Conservation (phyloP, 352 stramenopile species). For the Phytophthora tentaculata region DNA sequence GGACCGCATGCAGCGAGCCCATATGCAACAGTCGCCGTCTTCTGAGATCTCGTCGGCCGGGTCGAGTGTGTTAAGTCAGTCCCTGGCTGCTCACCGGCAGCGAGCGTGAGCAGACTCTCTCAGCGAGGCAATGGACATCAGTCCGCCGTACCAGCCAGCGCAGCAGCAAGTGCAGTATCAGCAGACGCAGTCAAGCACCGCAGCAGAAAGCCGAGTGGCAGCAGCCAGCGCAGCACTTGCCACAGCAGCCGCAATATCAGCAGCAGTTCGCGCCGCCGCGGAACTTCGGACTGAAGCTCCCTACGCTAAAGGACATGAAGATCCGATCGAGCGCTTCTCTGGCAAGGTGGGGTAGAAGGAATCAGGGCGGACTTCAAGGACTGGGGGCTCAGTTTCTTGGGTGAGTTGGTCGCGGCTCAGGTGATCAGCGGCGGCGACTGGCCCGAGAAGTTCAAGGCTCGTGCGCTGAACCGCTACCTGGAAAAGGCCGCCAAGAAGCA, state of each 20-base stretch:
- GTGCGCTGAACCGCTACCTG: neutral
- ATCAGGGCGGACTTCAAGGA: neutral
- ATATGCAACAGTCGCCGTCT: neutral
- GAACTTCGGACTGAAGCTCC: slow-evolving; percentile 2
- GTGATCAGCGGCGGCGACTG: slow-evolving; percentile 4
- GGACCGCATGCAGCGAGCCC: neutral
- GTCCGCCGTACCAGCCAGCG: neutral
- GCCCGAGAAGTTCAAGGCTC: neutral
- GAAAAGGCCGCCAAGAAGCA: neutral
- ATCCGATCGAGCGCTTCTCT: slow-evolving; percentile 3
- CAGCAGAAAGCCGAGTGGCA: too few relatives aligned
- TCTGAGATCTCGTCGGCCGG: neutral
- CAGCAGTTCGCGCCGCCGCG: neutral
- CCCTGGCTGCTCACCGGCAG: neutral
- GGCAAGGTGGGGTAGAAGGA: slow-evolving; percentile 2
- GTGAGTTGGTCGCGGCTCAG: neutral
- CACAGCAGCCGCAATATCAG: neutral
- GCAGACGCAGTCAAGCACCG: neutral
- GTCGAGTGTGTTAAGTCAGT: neutral
- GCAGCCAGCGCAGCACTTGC: neutral
- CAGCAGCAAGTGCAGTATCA: neutral
- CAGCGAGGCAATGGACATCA: too few relatives aligned
- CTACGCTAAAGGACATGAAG: slow-evolving; percentile 7
- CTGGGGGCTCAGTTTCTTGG: neutral
- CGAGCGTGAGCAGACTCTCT: neutral